Evolutionary conservation across 768 basidiomycete genomes (phyloP).

Genomic region (Dendrothele bispora): DNA sequence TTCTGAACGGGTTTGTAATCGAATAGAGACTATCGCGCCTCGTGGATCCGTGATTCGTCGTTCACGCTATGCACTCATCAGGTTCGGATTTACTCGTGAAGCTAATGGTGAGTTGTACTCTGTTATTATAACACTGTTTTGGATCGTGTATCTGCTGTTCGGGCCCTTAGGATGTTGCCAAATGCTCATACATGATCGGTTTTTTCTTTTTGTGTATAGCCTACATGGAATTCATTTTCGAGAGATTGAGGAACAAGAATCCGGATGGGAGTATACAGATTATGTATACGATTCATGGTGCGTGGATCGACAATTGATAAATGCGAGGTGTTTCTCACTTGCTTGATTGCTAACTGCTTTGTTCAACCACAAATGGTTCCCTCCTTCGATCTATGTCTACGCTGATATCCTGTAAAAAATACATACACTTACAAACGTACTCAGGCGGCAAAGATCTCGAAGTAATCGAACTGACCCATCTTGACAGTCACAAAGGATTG

Average conservation of each 20-base stretch:
- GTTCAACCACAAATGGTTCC: no score
- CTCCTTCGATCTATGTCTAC: no score
- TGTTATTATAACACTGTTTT: no score
- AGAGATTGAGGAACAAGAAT: slow-evolving; percentile 78
- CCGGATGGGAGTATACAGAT: slow-evolving; percentile 91
- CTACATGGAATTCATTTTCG: slow-evolving; percentile 90
- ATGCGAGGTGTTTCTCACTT: no score
- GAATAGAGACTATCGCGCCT: slow-evolving; percentile 42
- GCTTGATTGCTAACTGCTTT: no score
- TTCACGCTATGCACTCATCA: slow-evolving; percentile 93
- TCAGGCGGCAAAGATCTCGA: slow-evolving; percentile 75
- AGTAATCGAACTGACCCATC: slow-evolving; percentile 79
- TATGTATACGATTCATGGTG: slow-evolving; percentile 95
- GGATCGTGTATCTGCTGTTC: no score
- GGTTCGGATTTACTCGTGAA: slow-evolving; percentile 94
- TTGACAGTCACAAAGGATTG: slow-evolving; percentile 86
- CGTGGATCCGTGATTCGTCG: slow-evolving; percentile 91
- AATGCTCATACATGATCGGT: slow-evolving; percentile 1
- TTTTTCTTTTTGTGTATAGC: slow-evolving; percentile 39
- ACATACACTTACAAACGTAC: no score
- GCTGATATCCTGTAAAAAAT: no score
- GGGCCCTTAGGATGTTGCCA: no score
- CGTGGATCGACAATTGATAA: neutral
- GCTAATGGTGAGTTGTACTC: slow-evolving; percentile 78
- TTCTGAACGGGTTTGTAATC: no score